Percentiles rank a stretch among this genome's conserved stretches.
phyloP scores from a whole-genome alignment of 2,329 filamentous ascomycete species.

The Nemania sp. region DNA sequence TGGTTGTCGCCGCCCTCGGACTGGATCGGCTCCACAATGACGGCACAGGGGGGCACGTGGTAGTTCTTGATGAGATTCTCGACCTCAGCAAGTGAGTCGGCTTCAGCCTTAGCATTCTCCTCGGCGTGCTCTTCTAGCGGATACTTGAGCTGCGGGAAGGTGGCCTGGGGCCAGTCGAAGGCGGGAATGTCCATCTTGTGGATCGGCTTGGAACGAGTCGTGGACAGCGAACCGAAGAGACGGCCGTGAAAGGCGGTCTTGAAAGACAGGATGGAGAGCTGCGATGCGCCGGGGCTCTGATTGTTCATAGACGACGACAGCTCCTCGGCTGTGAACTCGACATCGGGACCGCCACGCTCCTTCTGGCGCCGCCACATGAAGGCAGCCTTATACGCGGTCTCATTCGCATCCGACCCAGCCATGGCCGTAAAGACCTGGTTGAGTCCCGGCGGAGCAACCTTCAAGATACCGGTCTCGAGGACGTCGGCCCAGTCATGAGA shows the following conservation, averaged over 20 bases:
- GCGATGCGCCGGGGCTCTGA: constrained; percentile 72
- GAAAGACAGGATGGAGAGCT: constrained; percentile 87
- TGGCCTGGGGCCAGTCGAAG: constrained; percentile 91
- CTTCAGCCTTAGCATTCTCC: constrained; percentile 82
- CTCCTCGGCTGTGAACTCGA: constrained; percentile 80
- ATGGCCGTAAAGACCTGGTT: constrained; percentile 90
- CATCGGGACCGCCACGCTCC: constrained; percentile 75
- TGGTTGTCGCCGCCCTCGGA: constrained; percentile 96
- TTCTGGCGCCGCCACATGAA: constrained; percentile 89
- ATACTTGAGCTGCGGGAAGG: constrained; percentile 85
- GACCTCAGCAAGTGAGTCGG: constrained; percentile 78
- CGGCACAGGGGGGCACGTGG: constrained; percentile 77
- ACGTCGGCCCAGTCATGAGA: constrained; percentile 80
- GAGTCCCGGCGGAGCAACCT: constrained; percentile 79
- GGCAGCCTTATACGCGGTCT: constrained; percentile 91
- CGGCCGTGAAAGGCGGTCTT: constrained; percentile 87
- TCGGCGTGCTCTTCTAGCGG: constrained; percentile 77
- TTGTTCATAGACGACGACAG: constrained; percentile 78
- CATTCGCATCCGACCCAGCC: constrained; percentile 89
- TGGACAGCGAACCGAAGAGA: constrained; percentile 83
- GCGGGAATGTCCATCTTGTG: constrained; percentile 95
- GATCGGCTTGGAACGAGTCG: constrained; percentile 88
- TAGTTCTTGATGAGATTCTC: constrained; percentile 79
- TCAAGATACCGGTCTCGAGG: constrained; percentile 78
- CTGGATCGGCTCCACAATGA: constrained; percentile 88